Percentiles rank a stretch among this genome's conserved stretches.
These are phyloP conservation scores for Phanerochaete sordida DNA, from an alignment of 768 basidiomycete genomes.

Conservation along the genomic window DNA sequence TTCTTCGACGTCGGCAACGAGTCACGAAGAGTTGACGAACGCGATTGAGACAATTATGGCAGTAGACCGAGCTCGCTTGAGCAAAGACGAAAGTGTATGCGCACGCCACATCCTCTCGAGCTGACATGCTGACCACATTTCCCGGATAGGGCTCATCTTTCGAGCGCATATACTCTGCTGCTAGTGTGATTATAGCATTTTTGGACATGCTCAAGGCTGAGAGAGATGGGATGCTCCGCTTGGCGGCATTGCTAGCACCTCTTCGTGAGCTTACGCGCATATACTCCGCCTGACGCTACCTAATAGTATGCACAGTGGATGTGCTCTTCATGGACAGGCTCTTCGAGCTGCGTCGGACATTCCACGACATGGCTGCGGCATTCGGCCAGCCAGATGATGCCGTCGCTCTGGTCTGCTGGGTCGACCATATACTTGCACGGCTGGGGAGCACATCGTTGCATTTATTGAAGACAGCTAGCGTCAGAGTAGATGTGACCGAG, in stretches of 20 bases:
- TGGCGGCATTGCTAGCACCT: conserved; percentile 16
- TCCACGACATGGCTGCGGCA: conserved; percentile 39
- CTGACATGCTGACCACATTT: too few species aligned
- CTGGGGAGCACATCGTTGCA: conserved; percentile 37
- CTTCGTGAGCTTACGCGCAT: conserved; percentile 2
- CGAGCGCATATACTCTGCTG: conserved; percentile 31
- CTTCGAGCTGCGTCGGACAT: conserved; percentile 49
- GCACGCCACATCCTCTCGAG: too few species aligned
- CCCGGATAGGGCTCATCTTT: conserved; percentile 37
- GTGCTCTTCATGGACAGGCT: conserved; percentile 33
- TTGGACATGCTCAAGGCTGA: conserved; percentile 23
- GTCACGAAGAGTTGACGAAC: neutral
- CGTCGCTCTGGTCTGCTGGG: conserved; percentile 52
- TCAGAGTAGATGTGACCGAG: neutral
- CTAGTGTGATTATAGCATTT: conserved; percentile 28
- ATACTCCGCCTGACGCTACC: too few species aligned
- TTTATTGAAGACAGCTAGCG: conserved; percentile 25
- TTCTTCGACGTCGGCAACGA: too few species aligned
- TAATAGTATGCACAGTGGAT: too few species aligned
- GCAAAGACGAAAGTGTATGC: too few species aligned
- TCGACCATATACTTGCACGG: conserved; percentile 55
- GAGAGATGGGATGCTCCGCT: neutral
- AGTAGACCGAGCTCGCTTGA: neutral
- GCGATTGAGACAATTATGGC: neutral
- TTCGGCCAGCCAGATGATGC: conserved; percentile 20